Percentiles rank a stretch among this genome's conserved stretches.
phyloP scores from a whole-genome alignment of 2,329 filamentous ascomycete genomes.

The Fusarium ramigenum region DNA sequence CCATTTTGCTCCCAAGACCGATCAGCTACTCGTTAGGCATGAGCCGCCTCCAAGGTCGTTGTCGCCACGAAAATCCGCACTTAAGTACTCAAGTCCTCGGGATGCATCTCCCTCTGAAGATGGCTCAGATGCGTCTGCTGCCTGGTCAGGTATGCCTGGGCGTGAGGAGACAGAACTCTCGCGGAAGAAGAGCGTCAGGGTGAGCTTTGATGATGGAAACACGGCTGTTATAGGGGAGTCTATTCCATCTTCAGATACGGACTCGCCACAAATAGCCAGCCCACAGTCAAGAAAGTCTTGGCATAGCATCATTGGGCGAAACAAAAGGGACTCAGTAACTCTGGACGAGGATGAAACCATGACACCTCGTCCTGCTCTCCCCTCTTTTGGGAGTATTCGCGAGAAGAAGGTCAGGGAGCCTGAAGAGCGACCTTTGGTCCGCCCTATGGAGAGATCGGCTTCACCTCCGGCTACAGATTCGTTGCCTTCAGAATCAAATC shows the following conservation, averaged over 20 bases:
- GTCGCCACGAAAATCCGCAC: conserved; percentile 79
- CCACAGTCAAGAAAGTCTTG: conserved; percentile 57
- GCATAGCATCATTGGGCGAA: conserved; percentile 59
- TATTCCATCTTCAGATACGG: conserved; percentile 48
- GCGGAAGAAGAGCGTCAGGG: conserved; percentile 73
- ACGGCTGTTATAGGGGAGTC: conserved; percentile 64
- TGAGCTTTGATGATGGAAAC: conserved; percentile 81
- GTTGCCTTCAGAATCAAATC: conserved; percentile 44
- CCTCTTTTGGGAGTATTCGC: conserved; percentile 78
- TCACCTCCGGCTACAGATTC: conserved; percentile 30
- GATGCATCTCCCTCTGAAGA: conserved; percentile 61
- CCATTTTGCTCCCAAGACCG: conserved; percentile 69
- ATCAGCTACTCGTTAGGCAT: conserved; percentile 68
- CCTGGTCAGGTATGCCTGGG: conserved; percentile 35
- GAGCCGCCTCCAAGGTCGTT: conserved; percentile 75
- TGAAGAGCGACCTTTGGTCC: conserved; percentile 67
- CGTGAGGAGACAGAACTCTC: conserved; percentile 51
- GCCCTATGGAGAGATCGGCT: conserved; percentile 56
- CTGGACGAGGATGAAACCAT: conserved; percentile 74
- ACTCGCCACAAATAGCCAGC: conserved; percentile 51
- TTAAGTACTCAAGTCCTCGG: conserved; percentile 70
- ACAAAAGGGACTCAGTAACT: conserved; percentile 57
- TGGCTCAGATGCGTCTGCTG: conserved; percentile 55
- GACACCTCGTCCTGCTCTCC: conserved; percentile 78
- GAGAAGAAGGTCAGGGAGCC: conserved; percentile 65